Percentiles rank a stretch among this genome's conserved stretches.
These are phyloP conservation scores for grape (Vitis vinifera) DNA, from an alignment of 164 flowering plant species.

Conservation along the genomic window DNA sequence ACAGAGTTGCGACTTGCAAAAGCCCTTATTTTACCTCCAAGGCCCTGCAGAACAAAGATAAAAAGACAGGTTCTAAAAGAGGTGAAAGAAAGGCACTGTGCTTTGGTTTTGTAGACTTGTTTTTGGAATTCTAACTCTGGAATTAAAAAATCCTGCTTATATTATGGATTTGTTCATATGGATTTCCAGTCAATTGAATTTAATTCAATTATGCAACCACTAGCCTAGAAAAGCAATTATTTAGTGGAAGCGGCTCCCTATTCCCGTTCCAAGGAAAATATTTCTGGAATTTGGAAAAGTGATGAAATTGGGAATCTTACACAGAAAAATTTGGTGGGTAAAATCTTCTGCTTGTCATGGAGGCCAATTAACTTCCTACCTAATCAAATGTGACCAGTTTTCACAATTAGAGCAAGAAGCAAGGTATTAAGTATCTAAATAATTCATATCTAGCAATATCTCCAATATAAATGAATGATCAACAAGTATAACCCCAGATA, in stretches of 20 bases:
- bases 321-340: slow-evolving; percentile 9
- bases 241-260: no score
- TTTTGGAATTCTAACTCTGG: not conserved
- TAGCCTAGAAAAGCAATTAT: no score
- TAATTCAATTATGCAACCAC: no score
- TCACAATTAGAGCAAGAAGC: slow-evolving; percentile 1
- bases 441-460: no score
- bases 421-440: not conserved
- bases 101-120: not conserved
- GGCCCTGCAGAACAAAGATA: slow-evolving; percentile 26
- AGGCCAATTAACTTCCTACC: slow-evolving; percentile 27
- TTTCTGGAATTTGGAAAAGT: not conserved
- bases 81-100: no score
- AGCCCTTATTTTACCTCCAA: slow-evolving; percentile 25
- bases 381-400: slow-evolving; percentile 14
- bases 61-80: not conserved
- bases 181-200: no score
- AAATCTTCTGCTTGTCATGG: slow-evolving; percentile 11
- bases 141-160: no score
- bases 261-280: no score
- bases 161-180: no score
- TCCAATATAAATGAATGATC: no score
- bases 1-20: slow-evolving; percentile 42
- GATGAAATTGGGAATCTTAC: slow-evolving; percentile 26
- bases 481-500: no score